A percentile compares a stretch with the other conserved stretches of the same genome.
Evolutionary conservation across 345 rosid genomes (phyloP).

Genomic region (Gossypium thurberi): DNA sequence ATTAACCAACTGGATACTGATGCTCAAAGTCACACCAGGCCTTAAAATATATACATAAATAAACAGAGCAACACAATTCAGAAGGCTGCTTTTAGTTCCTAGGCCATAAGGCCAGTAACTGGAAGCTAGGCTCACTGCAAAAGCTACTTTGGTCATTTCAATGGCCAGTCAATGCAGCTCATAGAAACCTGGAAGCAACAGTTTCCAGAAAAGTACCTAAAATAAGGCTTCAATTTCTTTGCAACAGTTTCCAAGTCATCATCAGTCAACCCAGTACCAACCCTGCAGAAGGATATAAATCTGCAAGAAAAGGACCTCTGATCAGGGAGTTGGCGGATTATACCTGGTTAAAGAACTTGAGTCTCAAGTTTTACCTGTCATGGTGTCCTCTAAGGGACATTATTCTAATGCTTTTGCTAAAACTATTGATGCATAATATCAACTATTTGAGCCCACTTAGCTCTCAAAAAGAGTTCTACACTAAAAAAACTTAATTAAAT

Average conservation of each 20-base stretch:
- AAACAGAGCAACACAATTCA: background rate
- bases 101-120: background rate
- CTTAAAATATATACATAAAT: background rate
- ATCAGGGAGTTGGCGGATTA: background rate
- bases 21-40: background rate
- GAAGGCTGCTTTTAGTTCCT: background rate
- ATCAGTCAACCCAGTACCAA: conserved; percentile 87
- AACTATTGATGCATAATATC: background rate
- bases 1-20: background rate
- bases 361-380: background rate
- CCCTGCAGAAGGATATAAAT: conserved; percentile 90
- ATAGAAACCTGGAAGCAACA: background rate
- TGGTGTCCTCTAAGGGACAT: background rate
- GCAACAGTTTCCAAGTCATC: conserved; percentile 79
- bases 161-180: background rate
- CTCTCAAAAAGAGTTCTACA: background rate
- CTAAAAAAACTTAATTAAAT: background rate
- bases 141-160: conserved; percentile 10
- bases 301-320: conserved; percentile 38
- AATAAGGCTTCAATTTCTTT: conserved; percentile 82
- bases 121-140: background rate
- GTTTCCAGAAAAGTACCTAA: conserved; percentile 44
- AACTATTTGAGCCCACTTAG: background rate
- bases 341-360: background rate
- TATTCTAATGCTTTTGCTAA: background rate